phyloP scores from a whole-genome alignment of 2,329 filamentous ascomycete genomes.

The Calonectria henricotiae region DNA sequence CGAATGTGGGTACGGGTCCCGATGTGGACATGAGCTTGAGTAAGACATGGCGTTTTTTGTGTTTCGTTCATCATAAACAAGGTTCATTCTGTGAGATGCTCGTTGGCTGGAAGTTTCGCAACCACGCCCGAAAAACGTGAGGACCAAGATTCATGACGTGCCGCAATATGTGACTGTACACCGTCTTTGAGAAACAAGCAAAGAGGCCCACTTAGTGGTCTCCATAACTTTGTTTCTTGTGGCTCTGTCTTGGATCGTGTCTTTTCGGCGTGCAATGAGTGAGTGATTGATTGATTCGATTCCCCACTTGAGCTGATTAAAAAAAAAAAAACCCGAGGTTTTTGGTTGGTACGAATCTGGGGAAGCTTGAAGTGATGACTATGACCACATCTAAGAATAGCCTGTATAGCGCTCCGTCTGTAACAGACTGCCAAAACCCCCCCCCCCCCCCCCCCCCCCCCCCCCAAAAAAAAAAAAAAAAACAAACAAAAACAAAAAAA shows the following conservation, averaged over 20 bases:
- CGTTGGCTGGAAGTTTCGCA: constrained; percentile 19
- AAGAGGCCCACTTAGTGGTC: neutral
- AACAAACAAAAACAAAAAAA: too few species aligned
- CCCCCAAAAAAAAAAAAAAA: too few species aligned
- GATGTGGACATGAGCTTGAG: constrained; percentile 26
- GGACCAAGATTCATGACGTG: constrained; percentile 25
- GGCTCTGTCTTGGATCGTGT: constrained; percentile 22
- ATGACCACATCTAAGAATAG: constrained; percentile 26
- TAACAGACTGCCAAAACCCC: neutral
- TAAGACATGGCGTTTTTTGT: constrained; percentile 36
- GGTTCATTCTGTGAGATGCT: constrained; percentile 29
- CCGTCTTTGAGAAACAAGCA: constrained; percentile 1
- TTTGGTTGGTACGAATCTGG: constrained; percentile 28
- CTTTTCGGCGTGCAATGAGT: neutral
- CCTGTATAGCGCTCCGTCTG: neutral
- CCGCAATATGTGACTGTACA: constrained; percentile 19
- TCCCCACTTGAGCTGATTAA: constrained; percentile 10
- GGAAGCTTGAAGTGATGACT: constrained; percentile 1
- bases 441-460: too few species aligned
- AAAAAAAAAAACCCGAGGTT: neutral
- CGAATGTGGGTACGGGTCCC: constrained; percentile 19
- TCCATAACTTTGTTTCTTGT: constrained; percentile 1
- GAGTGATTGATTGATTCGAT: constrained; percentile 15
- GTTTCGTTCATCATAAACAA: constrained; percentile 33
- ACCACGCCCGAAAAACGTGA: constrained; percentile 30